Evolutionary conservation across 495 filamentous ascomycete genomes (phyloP).

Genomic region (Penicillium lividum): DNA sequence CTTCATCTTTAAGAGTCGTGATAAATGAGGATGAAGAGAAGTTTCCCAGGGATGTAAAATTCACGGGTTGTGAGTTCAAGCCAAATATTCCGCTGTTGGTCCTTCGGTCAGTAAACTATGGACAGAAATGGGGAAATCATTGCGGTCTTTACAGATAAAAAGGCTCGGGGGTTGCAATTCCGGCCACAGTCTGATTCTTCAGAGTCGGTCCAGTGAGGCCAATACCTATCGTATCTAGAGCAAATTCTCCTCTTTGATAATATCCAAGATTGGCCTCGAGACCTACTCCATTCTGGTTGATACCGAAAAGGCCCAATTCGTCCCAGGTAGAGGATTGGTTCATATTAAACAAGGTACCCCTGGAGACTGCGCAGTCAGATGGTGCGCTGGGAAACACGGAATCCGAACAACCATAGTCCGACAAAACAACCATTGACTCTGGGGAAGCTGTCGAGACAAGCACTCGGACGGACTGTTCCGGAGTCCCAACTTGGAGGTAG

Average conservation of each 20-base stretch:
- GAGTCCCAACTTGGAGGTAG: constrained; percentile 19
- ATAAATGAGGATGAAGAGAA: constrained; percentile 24
- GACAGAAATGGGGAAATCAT: neutral
- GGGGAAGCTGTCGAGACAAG: constrained; percentile 25
- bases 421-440: constrained; percentile 27
- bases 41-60: constrained; percentile 22
- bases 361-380: constrained; percentile 22
- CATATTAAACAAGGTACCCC: constrained; percentile 18
- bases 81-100: constrained; percentile 20
- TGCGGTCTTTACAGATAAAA: constrained; percentile 22
- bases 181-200: constrained; percentile 23
- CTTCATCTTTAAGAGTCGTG: constrained; percentile 41
- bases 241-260: constrained; percentile 18
- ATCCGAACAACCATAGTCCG: constrained; percentile 22
- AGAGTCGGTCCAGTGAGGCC: constrained; percentile 16
- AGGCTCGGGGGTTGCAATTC: constrained; percentile 21
- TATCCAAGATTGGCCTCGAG: constrained; percentile 26
- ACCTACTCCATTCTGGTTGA: constrained; percentile 20
- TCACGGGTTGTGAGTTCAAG: constrained; percentile 21
- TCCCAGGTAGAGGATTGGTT: constrained; percentile 24
- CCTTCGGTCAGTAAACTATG: constrained; percentile 3
- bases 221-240: constrained; percentile 15
- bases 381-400: constrained; percentile 19
- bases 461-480: constrained; percentile 21
- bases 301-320: constrained; percentile 17